Evolutionary conservation across 176 grass and related monocot species (phyloP), one percentile per base, ranked within the genome.

Genomic region (Cenchrus fungigraminus): DNA sequence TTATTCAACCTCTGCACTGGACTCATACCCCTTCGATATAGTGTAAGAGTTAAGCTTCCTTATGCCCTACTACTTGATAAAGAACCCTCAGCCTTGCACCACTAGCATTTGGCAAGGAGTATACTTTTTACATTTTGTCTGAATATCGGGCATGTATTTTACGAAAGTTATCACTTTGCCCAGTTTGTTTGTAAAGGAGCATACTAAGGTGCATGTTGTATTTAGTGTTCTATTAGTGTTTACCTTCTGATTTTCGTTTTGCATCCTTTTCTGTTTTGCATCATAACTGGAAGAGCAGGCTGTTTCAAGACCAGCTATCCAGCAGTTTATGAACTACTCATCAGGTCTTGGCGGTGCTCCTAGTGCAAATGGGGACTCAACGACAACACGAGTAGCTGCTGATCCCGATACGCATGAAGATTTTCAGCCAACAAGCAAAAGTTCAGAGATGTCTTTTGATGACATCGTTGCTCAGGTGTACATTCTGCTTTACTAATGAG

Each of bases 331-430:
- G 85, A 83, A 50, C 12, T 92, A 88, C 64, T 92, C 84, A n/a
- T 76, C 92, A 42, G 66, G 79, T 32, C 67, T 52, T 79, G 52
- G 43, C 37, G 78, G 78, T 62, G 74, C 86, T 90, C 55, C 92
- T 85, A 70, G 42, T 73, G 12, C 55, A 52, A 64, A 75, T 40
- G 84, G 77, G 43, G 84, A 74, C 29, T 40, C 84, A 28, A 55
- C 25, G 29, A 17, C 90, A 67, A 77, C 87, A 46, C 79, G 75
- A 34, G 80, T 95, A 74, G 70, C 87, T 69, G 90, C 78, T 68
- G 93, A 95, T 85, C 42, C 83, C 55, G 86, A 92, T 89, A 92
- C 93, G 8, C 93, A 95, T 82, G 83, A 91, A 85, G 93, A 95
- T 65, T 95, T 95, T 76, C 88, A 88, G 76, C 93, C 86, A 67